Percentiles rank a stretch among this genome's conserved stretches.
These are phyloP conservation scores for Alternaria incomplexa DNA, from an alignment of 2,329 filamentous ascomycete genomes.

Conservation along the genomic window DNA sequence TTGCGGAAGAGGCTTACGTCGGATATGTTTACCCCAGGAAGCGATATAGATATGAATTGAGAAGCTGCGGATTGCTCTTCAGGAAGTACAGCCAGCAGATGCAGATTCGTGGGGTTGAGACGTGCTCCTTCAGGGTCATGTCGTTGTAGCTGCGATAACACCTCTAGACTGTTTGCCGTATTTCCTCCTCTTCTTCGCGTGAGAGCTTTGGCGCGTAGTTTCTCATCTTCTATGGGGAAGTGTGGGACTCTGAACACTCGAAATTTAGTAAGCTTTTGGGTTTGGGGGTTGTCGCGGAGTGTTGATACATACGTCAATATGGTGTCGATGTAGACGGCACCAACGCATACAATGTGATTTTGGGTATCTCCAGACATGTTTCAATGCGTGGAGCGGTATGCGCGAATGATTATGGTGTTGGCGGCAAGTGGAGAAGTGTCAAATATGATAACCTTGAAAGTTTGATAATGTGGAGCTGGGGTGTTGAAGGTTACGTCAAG, in stretches of 20 bases:
- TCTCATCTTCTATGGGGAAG: conserved; percentile 74
- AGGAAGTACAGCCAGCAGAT: conserved; percentile 60
- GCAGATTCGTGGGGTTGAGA: conserved; percentile 24
- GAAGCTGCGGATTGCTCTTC: conserved; percentile 58
- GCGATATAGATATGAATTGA: conserved; percentile 60
- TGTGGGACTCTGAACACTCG: conserved; percentile 61
- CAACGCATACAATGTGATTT: conserved; percentile 66
- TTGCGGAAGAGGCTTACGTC: conserved; percentile 65
- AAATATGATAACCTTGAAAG: neutral
- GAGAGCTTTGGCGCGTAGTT: conserved; percentile 69
- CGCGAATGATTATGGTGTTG: neutral
- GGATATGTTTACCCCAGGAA: conserved; percentile 58
- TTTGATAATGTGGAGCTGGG: conserved; percentile 5
- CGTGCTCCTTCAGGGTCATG: neutral
- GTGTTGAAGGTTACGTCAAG: conserved; percentile 3
- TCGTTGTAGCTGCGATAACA: conserved; percentile 64
- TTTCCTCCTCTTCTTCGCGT: conserved; percentile 72
- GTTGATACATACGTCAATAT: conserved; percentile 48
- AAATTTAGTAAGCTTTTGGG: neutral
- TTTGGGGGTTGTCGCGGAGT: neutral
- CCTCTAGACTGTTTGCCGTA: conserved; percentile 73
- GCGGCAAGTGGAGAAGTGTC: neutral
- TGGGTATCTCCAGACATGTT: neutral
- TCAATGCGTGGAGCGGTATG: neutral
- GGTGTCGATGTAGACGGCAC: conserved; percentile 74